phyloP scores from a whole-genome alignment of 2,329 filamentous ascomycete genomes.

The Pseudocercospora pini-densiflorae region DNA sequence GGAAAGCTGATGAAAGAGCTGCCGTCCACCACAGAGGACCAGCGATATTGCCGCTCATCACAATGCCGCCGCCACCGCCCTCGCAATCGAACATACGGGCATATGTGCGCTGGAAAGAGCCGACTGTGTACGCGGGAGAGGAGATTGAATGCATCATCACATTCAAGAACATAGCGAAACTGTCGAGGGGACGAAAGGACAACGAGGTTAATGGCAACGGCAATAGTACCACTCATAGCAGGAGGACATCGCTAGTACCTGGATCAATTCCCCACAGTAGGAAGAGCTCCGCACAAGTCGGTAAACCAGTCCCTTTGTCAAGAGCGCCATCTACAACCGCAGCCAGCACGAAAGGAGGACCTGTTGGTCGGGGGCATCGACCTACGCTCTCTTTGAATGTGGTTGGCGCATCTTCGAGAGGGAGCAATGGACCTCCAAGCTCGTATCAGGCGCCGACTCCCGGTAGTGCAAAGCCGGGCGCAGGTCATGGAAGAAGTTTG shows the following conservation, averaged over 20 bases:
- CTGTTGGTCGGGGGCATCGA: constrained; percentile 59
- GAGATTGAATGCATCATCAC: constrained; percentile 94
- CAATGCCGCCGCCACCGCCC: constrained; percentile 22
- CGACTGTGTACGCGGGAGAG: constrained; percentile 95
- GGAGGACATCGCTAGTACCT: constrained; percentile 23
- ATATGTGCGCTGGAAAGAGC: constrained; percentile 92
- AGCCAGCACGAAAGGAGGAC: constrained; percentile 26
- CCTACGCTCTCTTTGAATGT: constrained; percentile 67
- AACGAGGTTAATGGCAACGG: constrained; percentile 38
- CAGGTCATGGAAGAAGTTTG: constrained; percentile 50
- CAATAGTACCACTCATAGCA: constrained; percentile 24
- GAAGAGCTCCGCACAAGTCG: constrained; percentile 30
- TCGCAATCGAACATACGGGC: constrained; percentile 78
- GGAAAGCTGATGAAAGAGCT: constrained; percentile 23
- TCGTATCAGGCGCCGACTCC: constrained; percentile 31
- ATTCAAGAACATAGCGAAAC: constrained; percentile 79
- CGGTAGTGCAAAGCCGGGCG: constrained; percentile 54
- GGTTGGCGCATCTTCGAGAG: constrained; percentile 37
- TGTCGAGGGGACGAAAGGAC: constrained; percentile 43
- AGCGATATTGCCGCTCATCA: constrained; percentile 5
- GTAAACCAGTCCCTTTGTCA: constrained; percentile 18
- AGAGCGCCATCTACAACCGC: constrained; percentile 28
- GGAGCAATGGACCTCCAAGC: constrained; percentile 28
- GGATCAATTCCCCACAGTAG: constrained; percentile 29
- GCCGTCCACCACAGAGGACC: constrained; percentile 9